Conservation (phyloP, 2,329 filamentous ascomycete species). For the Aspergillus sp. region DNA sequence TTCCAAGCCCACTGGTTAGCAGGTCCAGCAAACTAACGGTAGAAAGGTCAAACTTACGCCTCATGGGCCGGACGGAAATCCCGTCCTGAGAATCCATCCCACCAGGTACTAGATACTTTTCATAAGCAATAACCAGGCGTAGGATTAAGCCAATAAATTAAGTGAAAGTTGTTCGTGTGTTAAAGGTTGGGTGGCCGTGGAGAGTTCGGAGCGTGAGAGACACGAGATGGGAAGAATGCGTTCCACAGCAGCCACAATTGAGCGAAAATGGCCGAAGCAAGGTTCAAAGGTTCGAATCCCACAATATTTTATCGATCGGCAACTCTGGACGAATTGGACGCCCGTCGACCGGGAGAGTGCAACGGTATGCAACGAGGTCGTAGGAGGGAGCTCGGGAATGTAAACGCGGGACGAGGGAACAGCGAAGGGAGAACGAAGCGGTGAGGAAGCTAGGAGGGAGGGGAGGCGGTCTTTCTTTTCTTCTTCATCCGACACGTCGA, state of each 20-base stretch:
- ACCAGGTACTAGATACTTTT: conserved; percentile 26
- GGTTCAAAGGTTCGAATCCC: conserved; percentile 4
- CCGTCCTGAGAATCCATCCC: conserved; percentile 51
- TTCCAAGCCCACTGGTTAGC: conserved; percentile 21
- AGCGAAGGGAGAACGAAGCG: conserved; percentile 16
- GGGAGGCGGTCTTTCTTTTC: conserved; percentile 13
- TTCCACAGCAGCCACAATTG: conserved; percentile 6
- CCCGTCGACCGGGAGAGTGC: conserved; percentile 36
- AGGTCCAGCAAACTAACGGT: background rate
- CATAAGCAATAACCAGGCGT: conserved; percentile 27
- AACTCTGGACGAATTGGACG: conserved; percentile 16
- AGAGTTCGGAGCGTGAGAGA: background rate
- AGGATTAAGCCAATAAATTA: conserved; percentile 1
- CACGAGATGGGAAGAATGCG: background rate
- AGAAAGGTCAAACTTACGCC: conserved; percentile 54
- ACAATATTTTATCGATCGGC: conserved; percentile 17
- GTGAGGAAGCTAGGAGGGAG: conserved; percentile 16
- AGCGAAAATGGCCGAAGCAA: conserved; percentile 14
- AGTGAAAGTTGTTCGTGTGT: background rate
- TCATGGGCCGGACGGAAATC: conserved; percentile 64
- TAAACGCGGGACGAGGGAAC: conserved; percentile 20
- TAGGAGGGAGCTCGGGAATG: conserved; percentile 30
- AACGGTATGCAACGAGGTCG: conserved; percentile 26
- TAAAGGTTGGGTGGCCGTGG: background rate
- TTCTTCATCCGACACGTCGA: conserved; percentile 10